These are phyloP conservation scores for Quercus robur DNA, from an alignment of 306 rosid genomes.

Conservation along the genomic window DNA sequence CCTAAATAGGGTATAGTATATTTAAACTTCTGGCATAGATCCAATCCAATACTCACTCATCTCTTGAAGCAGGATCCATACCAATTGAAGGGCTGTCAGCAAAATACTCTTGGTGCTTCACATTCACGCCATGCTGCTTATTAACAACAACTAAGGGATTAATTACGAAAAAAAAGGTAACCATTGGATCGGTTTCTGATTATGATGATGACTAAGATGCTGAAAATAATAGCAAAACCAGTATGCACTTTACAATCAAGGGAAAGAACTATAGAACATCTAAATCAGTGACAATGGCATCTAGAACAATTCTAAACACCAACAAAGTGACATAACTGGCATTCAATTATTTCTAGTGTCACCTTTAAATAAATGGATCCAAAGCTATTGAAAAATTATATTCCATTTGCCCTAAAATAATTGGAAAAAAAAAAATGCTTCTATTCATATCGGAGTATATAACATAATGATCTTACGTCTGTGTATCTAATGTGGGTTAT, in stretches of 20 bases:
- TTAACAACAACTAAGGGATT: neutral
- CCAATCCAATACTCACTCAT: conserved; percentile 50
- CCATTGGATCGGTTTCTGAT: neutral
- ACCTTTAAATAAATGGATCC: neutral
- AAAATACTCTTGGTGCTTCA: conserved; percentile 95
- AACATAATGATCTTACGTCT: no score
- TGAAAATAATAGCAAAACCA: neutral
- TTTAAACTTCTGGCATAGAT: neutral
- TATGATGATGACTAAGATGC: neutral
- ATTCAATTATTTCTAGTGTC: neutral
- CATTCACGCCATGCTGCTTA: conserved; percentile 61
- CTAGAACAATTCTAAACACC: neutral
- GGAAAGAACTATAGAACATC: neutral
- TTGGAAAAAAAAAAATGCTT: no score
- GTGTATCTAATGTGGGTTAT: no score
- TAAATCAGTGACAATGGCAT: neutral
- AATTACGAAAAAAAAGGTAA: neutral
- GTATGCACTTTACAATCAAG: neutral
- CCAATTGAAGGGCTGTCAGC: conserved; percentile 93
- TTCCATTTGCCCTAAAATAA: neutral
- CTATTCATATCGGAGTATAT: no score
- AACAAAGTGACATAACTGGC: neutral
- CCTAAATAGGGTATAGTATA: neutral
- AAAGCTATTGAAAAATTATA: neutral
- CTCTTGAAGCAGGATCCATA: conserved; percentile 85